These are phyloP conservation scores for Sicyos baderoa DNA, from an alignment of 306 rosid species.

Conservation along the genomic window DNA sequence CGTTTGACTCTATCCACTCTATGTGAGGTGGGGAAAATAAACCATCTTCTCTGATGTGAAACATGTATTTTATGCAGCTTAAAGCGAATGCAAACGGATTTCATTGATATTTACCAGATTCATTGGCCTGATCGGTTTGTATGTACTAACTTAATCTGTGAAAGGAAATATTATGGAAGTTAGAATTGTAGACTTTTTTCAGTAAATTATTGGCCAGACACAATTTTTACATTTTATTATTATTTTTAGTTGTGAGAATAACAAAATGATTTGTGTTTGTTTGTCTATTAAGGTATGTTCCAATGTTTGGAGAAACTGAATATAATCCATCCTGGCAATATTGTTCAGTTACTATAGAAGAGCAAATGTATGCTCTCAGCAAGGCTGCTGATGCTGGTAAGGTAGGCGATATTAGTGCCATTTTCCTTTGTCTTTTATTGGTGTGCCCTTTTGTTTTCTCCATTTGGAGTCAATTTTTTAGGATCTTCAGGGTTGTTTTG, in stretches of 20 bases:
- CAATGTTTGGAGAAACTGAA: constrained; percentile 87
- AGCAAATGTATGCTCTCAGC: constrained; percentile 67
- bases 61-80: constrained; percentile 47
- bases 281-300: constrained; percentile 54
- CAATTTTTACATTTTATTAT: neutral
- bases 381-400: constrained; percentile 62
- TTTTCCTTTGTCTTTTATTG: constrained; percentile 5
- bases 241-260: constrained; percentile 7
- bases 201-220: neutral
- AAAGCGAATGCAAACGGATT: constrained; percentile 59
- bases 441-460: no score
- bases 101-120: constrained; percentile 86
- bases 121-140: constrained; percentile 99
- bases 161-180: constrained; percentile 2
- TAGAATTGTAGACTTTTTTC: neutral
- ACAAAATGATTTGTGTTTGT: neutral
- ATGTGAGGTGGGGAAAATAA: neutral
- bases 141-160: constrained; percentile 27
- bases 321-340: constrained; percentile 63
- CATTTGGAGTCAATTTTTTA: no score
- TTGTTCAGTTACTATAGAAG: constrained; percentile 52
- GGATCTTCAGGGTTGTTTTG: no score
- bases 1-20: neutral
- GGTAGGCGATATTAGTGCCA: constrained; percentile 31
- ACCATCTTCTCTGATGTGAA: constrained; percentile 21